Conservation (phyloP, 1,284 basidiomycete genomes). For the Ceraceosorus guamensis region DNA sequence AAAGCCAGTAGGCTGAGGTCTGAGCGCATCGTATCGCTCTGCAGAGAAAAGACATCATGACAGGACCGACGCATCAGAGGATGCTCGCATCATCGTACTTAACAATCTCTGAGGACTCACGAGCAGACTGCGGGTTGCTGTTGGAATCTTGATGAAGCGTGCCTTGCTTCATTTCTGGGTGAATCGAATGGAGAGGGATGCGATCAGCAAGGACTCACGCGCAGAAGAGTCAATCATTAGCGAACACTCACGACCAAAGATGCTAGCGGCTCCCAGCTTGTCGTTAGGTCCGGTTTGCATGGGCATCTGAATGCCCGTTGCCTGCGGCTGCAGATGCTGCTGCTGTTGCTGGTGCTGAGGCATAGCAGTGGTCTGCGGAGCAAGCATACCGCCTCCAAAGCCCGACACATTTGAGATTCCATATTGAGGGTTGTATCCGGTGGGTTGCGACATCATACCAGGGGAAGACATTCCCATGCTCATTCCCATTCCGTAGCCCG, state of each 20-base stretch:
- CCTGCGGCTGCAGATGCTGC: slow-evolving; percentile 16
- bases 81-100: too few relatives aligned
- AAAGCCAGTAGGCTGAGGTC: slow-evolving; percentile 47
- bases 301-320: slow-evolving; percentile 1
- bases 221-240: background rate
- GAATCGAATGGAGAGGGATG: too few relatives aligned
- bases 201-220: too few relatives aligned
- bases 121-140: slow-evolving; percentile 2
- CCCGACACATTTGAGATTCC: slow-evolving; percentile 8
- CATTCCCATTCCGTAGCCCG: background rate
- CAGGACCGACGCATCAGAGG: background rate
- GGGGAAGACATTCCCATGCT: background rate
- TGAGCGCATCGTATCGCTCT: slow-evolving; percentile 38
- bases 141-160: slow-evolving; percentile 2
- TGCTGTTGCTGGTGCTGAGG: slow-evolving; percentile 19
- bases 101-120: background rate
- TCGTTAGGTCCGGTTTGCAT: slow-evolving; percentile 16
- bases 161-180: slow-evolving; percentile 7
- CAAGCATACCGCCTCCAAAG: slow-evolving; percentile 5
- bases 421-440: slow-evolving; percentile 1
- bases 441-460: background rate
- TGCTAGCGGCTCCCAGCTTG: slow-evolving; percentile 18
- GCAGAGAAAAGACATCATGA: background rate
- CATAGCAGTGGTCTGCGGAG: slow-evolving; percentile 8
- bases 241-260: slow-evolving; percentile 10